Evolutionary conservation across 768 basidiomycete species (phyloP), one percentile per base, ranked within the genome.

Genomic region (Phylloporus scabripes): DNA sequence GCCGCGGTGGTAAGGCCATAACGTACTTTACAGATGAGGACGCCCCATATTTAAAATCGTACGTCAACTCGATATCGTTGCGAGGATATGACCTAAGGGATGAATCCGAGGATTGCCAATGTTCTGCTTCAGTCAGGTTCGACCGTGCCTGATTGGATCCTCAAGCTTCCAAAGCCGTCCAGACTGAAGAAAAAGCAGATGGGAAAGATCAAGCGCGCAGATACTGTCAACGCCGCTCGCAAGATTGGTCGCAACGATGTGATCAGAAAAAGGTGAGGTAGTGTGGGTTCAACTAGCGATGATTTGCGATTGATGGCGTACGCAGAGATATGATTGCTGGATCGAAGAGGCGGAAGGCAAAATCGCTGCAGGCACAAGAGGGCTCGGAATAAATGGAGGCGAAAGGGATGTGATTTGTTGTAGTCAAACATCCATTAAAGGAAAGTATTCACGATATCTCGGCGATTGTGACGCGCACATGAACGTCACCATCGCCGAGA

Each of bases 11-110:
- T 15, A 87, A 87, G 65, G 94, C 96, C 0, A 81, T 94, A 34
- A 99, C 96, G 1, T 97, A 91, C 68, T 98, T 96, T 72, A 96
- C 92, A 2, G 80, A 93, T 55, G 87, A 92, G 50, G 96, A 99
- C 64, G 88, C 83, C 0, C 87, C 92, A 0, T 91, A 86, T 68
- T 74, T 99, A 41, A 94, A 96, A 73, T 81, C 89, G 88, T 89
- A 66, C 57, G 81, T 57, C 23, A 54, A n/a, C 40, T 20, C 39
- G 42, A 24, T 24, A 29, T 18, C 38, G 33, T 29, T 42, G 46
- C 24, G 42, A 44, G 41, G 32, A 42, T 24, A 15, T 56, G 42
- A 49, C 40, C 47, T 53, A 43, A 60, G 32, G 37, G 26, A 32
- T 32, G 37, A 24, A 24, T 36, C 38, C 23, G 55, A 95, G 92